Evolutionary conservation across 306 rosid species (phyloP), one percentile per base, ranked within the genome.

Genomic region (Potentilla sterilis): DNA sequence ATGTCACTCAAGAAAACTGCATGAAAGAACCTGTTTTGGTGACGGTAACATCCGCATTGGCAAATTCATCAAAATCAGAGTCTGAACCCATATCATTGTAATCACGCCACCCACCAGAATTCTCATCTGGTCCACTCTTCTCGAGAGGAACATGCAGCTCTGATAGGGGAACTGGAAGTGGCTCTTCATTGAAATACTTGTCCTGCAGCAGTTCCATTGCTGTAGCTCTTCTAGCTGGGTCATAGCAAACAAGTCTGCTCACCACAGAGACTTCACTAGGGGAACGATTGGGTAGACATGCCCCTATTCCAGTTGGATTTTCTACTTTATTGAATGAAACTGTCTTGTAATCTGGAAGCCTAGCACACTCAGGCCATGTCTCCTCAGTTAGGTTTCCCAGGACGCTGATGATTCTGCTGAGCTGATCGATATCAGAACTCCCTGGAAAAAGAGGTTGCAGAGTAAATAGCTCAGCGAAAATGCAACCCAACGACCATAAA

Each of bases 401-500:
- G 51, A 88, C 92, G 76, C 78, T 70, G 11, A 86, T 69, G 72
- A 95, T 92, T 75, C 88, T 87, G 77, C 97, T 82, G 46, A 92
- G 84, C 74, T 95, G 99, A 75, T 95, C 99, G 4, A 92, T 85
- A 82, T 95, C 99, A 64, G 91, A 63, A 57, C 88, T 81, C 71
- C 99, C 97, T 0, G 96, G 91, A 74, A 95, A 92, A 67, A 95
- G 83, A 4, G 99, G 97, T 69, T 92, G 81, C 79, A 87, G 79
- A 1, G 88, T 85, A 21, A 86, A 77, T 18, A 95, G 87, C 74
- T 92, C 97, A 0, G 97, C 86, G 22, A 92, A 89, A 69, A 95
- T 77, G 87, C 99, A 92, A 12, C 99, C 99, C 77, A 95, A 59
- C 9, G 99, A 90, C 99, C 99, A 95, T 9, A 95, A 82, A 85